Percentiles rank a stretch among this genome's conserved stretches.
phyloP scores from a whole-genome alignment of 129 eudicot species.

The Tagetes patula region DNA sequence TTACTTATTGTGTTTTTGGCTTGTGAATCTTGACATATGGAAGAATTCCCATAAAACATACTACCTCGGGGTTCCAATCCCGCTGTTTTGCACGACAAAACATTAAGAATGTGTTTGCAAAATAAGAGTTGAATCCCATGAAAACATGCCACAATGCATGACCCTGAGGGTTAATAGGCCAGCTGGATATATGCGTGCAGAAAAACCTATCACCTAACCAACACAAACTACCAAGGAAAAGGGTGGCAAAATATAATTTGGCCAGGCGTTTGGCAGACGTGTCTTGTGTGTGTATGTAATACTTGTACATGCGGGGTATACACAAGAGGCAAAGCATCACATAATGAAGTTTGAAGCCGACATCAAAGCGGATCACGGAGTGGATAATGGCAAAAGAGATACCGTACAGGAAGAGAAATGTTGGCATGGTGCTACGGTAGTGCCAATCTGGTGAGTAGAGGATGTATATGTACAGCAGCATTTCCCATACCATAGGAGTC shows the following conservation, averaged over 20 bases:
- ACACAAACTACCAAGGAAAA: conserved; percentile 53
- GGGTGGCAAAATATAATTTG: conserved; percentile 54
- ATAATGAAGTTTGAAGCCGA: conserved; percentile 53
- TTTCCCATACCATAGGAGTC: conserved; percentile 68
- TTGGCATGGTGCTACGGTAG: conserved; percentile 55
- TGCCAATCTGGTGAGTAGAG: conserved; percentile 73
- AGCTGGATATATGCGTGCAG: conserved; percentile 53
- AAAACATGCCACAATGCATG: conserved; percentile 87
- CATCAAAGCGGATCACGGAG: conserved; percentile 37
- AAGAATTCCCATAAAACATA: conserved; percentile 54
- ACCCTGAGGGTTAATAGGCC: conserved; percentile 87
- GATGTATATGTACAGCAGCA: conserved; percentile 55
- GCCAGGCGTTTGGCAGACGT: conserved; percentile 67
- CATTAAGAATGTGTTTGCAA: conserved; percentile 82
- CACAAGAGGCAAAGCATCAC: conserved; percentile 44
- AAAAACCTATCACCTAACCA: conserved; percentile 73
- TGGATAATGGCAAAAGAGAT: conserved; percentile 45
- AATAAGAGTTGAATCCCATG: conserved; percentile 83
- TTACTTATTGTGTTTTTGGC: conserved; percentile 48
- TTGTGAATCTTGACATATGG: conserved; percentile 80
- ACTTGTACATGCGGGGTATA: conserved; percentile 55
- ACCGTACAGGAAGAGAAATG: conserved; percentile 55
- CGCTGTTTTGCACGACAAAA: conserved; percentile 84
- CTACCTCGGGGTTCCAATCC: conserved; percentile 72
- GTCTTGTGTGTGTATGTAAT: conserved; percentile 51